Evolutionary conservation across 441 rosid genomes (phyloP), one percentile per base, ranked within the genome.

Genomic region (Arabidopsis lyrata): DNA sequence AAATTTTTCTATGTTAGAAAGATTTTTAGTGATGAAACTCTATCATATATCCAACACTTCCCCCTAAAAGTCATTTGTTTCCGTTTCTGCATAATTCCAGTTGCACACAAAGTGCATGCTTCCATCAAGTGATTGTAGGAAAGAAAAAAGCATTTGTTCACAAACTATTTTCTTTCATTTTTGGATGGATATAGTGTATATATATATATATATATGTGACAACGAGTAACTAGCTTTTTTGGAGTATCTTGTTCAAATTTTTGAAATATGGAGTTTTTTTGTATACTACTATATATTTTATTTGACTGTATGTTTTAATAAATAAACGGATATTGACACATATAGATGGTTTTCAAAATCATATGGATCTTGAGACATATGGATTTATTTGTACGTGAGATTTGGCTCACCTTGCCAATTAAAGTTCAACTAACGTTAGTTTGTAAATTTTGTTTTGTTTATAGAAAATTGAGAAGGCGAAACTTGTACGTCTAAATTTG

Each of bases 41-140:
- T 20, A 20, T 47, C 54, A 68, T 68, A 29, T 41, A 54, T 27
- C 32, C 4, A 54, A 68, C 42, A 68, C 72, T 31, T 55, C 31
- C 50, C 50, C 32, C 10, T 41, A 18, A 67, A 68, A 29, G 31
- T 11, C 54, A 9, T 31, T 45, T 6, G 16, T 54, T 13, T 10
- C 15, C 45, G n/a, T 58, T 24, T 48, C 59, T 22, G 42, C 68
- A 70, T 35, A 36, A 61, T 38, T 70, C 63, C 20, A 49, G 68
- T n/a, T 11, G 14, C 68, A 70, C 60, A 61, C 60, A 15, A 70
- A 38, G 34, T 70, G 54, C 67, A 49, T 60, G 66, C 55, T 9
- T 47, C 12, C 31, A 59, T 36, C 62, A 70, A 48, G 60, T 47
- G n/a, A 15, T 35, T 42, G 4, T 47, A 47, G 16, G 5, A 9